Evolutionary conservation across 352 stramenopile genomes (phyloP), one percentile per base, ranked within the genome.

Genomic region (Pythium angustatum): DNA sequence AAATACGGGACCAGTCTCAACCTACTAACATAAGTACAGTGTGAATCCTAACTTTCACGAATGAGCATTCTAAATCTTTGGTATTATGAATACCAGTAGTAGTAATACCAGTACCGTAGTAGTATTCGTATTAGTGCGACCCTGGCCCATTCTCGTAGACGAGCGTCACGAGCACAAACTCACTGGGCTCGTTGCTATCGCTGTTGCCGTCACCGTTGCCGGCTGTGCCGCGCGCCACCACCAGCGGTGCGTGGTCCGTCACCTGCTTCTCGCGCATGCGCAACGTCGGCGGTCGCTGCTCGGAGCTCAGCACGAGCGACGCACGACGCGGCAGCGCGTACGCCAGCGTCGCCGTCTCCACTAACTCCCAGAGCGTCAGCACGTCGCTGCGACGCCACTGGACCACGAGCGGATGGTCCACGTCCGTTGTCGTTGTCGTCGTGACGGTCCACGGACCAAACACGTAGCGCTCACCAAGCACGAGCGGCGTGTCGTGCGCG

Each of bases 181-280:
- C 12, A 22, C 19, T 21, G 51, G 38, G 10, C 38, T 47, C 40
- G 19, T 6, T 21, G n/a, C 2, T 27, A 0, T 24, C 40, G 4
- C 17, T n/a, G n/a, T 12, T 9, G 17, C 40, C 5, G 40, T 11
- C 15, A n/a, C 4, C 12, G 19, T 9, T n/a, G 12, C 19, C 26
- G n/a, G 34, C 24, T 14, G 31, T n/a, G 15, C 28, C 36, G 11
- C 58, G 58, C n/a, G 63, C 76, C 15, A 73, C 76, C 3, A 94
- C 78, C 28, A 94, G 70, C 53, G 83, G 85, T 73, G 87, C 83
- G 30, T 74, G 71, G 66, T 94, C 84, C 33, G 82, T 94, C 21
- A 94, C 62, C 11, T 81, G 77, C 64, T 93, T 94, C 43, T 90
- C 77, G 11, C 87, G 73, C 26, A 76, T 71, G 5, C 83, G 77